phyloP scores from a whole-genome alignment of 805 yeast species.

The Starmera dryadoides region DNA sequence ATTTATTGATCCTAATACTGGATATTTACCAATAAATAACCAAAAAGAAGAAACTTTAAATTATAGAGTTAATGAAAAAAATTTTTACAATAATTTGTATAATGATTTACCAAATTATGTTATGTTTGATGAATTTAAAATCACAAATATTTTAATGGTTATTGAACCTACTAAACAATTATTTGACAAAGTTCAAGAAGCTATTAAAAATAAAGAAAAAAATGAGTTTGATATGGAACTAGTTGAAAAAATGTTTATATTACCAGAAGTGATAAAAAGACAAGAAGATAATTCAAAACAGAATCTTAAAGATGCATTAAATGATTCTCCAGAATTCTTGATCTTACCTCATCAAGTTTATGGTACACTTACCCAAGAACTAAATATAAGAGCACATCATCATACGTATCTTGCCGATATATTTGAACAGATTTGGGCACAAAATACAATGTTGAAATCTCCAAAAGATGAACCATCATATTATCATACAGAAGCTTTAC shows the following conservation, averaged over 20 bases:
- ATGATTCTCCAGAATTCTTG: slow-evolving; percentile 18
- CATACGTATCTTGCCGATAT: slow-evolving; percentile 35
- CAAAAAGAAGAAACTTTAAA: not conserved
- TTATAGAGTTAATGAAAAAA: slow-evolving; percentile 5
- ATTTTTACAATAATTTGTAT: slow-evolving; percentile 24
- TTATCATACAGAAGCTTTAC: slow-evolving; percentile 9
- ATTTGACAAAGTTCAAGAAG: slow-evolving; percentile 14
- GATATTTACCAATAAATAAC: not conserved
- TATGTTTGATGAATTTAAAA: slow-evolving; percentile 21
- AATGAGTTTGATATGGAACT: slow-evolving; percentile 53
- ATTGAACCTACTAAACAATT: slow-evolving; percentile 37
- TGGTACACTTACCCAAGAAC: slow-evolving; percentile 46
- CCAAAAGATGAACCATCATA: slow-evolving; percentile 11
- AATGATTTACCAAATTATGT: slow-evolving; percentile 29
- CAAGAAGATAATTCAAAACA: slow-evolving; percentile 3
- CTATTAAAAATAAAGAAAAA: slow-evolving; percentile 18
- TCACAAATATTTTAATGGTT: slow-evolving; percentile 49
- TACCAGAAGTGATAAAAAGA: slow-evolving; percentile 11
- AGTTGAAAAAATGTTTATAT: slow-evolving; percentile 29
- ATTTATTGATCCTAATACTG: slow-evolving; percentile 1
- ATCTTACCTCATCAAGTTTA: slow-evolving; percentile 46
- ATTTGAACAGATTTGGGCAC: slow-evolving; percentile 29
- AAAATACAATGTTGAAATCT: slow-evolving; percentile 12
- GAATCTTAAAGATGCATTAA: slow-evolving; percentile 2
- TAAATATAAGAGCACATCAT: slow-evolving; percentile 29